These are phyloP conservation scores for Neurospora pannonica DNA, from an alignment of 495 filamentous ascomycete genomes.

Conservation along the genomic window DNA sequence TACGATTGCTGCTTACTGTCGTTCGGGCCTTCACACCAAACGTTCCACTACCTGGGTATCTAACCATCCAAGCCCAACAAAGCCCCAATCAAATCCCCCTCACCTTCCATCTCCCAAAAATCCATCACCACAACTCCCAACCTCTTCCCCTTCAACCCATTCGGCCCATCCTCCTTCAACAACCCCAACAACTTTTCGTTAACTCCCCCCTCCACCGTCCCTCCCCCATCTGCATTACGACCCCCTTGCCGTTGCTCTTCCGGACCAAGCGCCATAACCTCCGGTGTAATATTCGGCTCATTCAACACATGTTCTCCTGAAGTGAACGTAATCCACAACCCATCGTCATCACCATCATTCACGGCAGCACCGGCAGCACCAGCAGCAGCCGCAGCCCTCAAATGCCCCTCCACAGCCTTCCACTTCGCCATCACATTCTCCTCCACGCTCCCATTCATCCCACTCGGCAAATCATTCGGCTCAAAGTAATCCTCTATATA, in stretches of 20 bases:
- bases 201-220: not conserved
- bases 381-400: slow-evolving; percentile 46
- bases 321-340: slow-evolving; percentile 43
- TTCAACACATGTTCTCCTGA: slow-evolving; percentile 35
- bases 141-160: not conserved
- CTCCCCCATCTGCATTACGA: not conserved
- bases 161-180: not conserved
- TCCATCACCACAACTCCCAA: not conserved
- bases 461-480: slow-evolving; percentile 42
- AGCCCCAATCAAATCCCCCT: not conserved
- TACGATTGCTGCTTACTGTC: slow-evolving; percentile 29
- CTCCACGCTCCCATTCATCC: slow-evolving; percentile 12
- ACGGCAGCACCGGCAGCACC: not conserved
- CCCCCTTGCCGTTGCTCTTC: not conserved
- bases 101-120: not conserved
- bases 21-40: not conserved
- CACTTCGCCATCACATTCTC: slow-evolving; percentile 66
- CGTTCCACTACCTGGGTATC: not conserved
- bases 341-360: slow-evolving; percentile 14
- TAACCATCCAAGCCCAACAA: not conserved
- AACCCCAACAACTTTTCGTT: not conserved
- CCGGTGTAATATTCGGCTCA: slow-evolving; percentile 32
- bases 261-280: slow-evolving; percentile 30
- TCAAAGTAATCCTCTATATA: slow-evolving; percentile 87
- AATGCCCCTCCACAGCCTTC: slow-evolving; percentile 52